Conservation (phyloP, 2,329 filamentous ascomycete species). For the Trichophyton rubrum region DNA sequence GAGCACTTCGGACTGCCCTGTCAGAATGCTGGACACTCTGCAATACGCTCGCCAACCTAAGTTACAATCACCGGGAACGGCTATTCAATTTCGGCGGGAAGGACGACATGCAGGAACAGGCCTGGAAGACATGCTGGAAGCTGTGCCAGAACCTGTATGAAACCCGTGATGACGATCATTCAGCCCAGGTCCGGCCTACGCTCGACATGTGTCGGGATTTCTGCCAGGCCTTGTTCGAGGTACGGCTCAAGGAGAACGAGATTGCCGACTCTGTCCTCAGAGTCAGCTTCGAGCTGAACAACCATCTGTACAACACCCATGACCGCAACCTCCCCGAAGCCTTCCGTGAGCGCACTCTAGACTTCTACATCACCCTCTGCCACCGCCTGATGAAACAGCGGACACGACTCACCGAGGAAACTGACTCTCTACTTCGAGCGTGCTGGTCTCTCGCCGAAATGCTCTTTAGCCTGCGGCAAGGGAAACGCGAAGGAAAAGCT, state of each 20-base stretch:
- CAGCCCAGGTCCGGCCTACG: slow-evolving; percentile 58
- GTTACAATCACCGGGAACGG: slow-evolving; percentile 67
- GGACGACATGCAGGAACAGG: slow-evolving; percentile 68
- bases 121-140: slow-evolving; percentile 90
- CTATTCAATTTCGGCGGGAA: slow-evolving; percentile 64
- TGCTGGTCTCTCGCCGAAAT: slow-evolving; percentile 89
- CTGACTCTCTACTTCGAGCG: slow-evolving; percentile 68
- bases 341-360: slow-evolving; percentile 78
- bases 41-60: slow-evolving; percentile 76
- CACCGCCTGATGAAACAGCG: slow-evolving; percentile 94
- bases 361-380: slow-evolving; percentile 89
- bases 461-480: slow-evolving; percentile 81
- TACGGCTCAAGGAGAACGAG: slow-evolving; percentile 65
- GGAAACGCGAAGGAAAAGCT: slow-evolving; percentile 56
- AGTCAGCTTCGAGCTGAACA: slow-evolving; percentile 91
- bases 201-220: slow-evolving; percentile 84
- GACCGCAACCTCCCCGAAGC: slow-evolving; percentile 71
- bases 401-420: slow-evolving; percentile 63
- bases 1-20: slow-evolving; percentile 61
- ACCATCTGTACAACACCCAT: slow-evolving; percentile 87
- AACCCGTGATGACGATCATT: slow-evolving; percentile 58
- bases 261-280: slow-evolving; percentile 72
- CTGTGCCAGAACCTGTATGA: slow-evolving; percentile 82
- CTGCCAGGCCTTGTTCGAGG: slow-evolving; percentile 81
- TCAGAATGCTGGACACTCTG: slow-evolving; percentile 89